Evolutionary conservation across 108 stramenopile genomes (phyloP).

Genomic region (Nitzschia palea): DNA sequence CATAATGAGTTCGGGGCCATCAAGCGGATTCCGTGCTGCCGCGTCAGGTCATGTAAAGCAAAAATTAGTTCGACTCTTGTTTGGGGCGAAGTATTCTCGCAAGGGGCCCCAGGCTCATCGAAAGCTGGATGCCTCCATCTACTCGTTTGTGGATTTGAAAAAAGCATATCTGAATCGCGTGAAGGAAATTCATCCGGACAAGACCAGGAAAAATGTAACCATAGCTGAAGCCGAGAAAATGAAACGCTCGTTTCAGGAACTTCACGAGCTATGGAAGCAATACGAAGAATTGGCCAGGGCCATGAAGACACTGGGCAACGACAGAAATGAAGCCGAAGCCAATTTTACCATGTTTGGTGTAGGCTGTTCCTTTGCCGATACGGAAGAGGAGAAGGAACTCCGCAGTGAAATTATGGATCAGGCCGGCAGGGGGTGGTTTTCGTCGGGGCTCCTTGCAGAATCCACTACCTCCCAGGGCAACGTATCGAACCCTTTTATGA

Average conservation of each 20-base stretch:
- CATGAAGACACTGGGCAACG: slow-evolving; percentile 3
- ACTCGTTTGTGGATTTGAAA: slow-evolving; percentile 56
- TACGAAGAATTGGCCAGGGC: slow-evolving; percentile 52
- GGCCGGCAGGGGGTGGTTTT: slow-evolving; percentile 85
- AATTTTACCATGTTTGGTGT: slow-evolving; percentile 87
- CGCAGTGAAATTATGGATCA: slow-evolving; percentile 79
- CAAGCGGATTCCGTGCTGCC: slow-evolving; percentile 25
- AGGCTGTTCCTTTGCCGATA: slow-evolving; percentile 84
- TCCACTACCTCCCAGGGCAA: not conserved
- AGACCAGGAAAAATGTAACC: slow-evolving; percentile 9
- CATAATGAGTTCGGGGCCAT: slow-evolving; percentile 14
- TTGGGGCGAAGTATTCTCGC: slow-evolving; percentile 31
- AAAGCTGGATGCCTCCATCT: slow-evolving; percentile 40
- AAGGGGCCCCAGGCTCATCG: slow-evolving; percentile 36
- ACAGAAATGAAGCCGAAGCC: slow-evolving; percentile 23
- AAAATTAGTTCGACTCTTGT: slow-evolving; percentile 42
- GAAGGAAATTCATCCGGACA: slow-evolving; percentile 80
- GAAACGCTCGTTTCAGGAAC: slow-evolving; percentile 49
- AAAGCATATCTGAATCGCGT: slow-evolving; percentile 55
- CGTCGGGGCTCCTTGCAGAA: slow-evolving; percentile 48
- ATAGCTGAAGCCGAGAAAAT: not conserved
- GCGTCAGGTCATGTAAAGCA: slow-evolving; percentile 35
- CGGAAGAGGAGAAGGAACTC: slow-evolving; percentile 50
- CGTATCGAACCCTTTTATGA: not conserved
- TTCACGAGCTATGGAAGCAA: slow-evolving; percentile 72